Conservation (phyloP, 225 moss, liverwort and hornwort species). For the Physcomitrellopsis africana region DNA sequence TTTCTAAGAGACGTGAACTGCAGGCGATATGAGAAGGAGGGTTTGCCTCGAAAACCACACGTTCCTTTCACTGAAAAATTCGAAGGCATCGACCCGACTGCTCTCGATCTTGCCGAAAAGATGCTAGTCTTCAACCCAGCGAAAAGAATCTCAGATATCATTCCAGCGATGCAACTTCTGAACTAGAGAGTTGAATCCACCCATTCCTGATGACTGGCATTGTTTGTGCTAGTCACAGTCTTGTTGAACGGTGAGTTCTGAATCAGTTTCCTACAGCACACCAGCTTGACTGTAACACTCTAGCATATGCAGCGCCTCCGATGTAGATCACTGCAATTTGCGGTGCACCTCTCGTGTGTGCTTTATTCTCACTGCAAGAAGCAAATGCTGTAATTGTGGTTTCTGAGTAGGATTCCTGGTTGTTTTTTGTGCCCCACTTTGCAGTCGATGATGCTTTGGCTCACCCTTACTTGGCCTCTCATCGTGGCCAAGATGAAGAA, state of each 20-base stretch:
- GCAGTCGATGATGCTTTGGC: conserved; percentile 62
- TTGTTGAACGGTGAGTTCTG: no score
- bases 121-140: conserved; percentile 64
- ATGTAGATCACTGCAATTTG: background rate
- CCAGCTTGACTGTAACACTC: no score
- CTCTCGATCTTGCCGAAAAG: conserved; percentile 57
- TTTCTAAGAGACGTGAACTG: conserved; percentile 63
- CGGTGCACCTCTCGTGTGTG: background rate
- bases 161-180: conserved; percentile 5
- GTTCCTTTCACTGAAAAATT: conserved; percentile 53
- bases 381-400: conserved; percentile 12
- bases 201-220: no score
- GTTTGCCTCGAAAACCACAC: conserved; percentile 46
- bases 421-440: conserved; percentile 5
- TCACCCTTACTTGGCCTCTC: conserved; percentile 55
- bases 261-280: no score
- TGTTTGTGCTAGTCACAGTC: no score
- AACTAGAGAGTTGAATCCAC: background rate
- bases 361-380: background rate
- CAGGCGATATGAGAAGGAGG: conserved; percentile 49
- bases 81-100: conserved; percentile 40
- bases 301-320: no score
- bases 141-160: conserved; percentile 57
- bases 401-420: background rate
- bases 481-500: conserved; percentile 59